Evolutionary conservation across 495 filamentous ascomycete species (phyloP), one percentile per base, ranked within the genome.

Genomic region (Penicillium dipodomyicola): DNA sequence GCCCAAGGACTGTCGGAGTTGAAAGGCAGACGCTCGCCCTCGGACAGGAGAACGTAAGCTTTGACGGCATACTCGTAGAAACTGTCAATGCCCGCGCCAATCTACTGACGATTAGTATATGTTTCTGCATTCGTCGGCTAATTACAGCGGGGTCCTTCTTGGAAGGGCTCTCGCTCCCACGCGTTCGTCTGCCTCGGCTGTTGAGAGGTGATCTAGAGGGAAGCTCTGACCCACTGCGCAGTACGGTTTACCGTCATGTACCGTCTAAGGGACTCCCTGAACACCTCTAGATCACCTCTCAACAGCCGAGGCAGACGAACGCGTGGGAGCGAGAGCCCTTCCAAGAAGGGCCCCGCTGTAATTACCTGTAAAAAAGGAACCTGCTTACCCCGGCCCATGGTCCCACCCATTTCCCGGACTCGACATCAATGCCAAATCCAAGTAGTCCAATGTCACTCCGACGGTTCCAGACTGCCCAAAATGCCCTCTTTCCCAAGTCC

Each of bases 21-120:
- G 39, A 71, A 66, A 8, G 65, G 63, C 9, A 67, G 64, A 10
- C 67, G 70, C 35, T 76, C 65, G 44, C 75, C 75, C 14, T 89
- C 85, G 2, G 93, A 96, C 17, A 97, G 82, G 9, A 98, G 73
- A 58, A 98, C 87, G 61, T 95, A 86, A 2, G 92, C 88, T 67
- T 98, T 98, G 67, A 96, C 81, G 2, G 94, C 94, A 67, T 98
- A 98, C 74, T 98, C 94, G 64, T 93, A 97, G 73, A 97, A 98
- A 73, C 92, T 96, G 70, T 97, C 94, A 60, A 95, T 88, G 17
- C 94, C 95, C 1, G 94, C 94, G 37, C 94, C 94, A 64, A 98
- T 93, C 79, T 79, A 49, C 25, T 14, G 23, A 30, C 8, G 19
- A 44, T 70, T 61, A 67, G 65, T 15, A 52, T 22, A 23, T 39